Percentiles rank a stretch among this genome's conserved stretches.
Conservation (phyloP, 2,329 filamentous ascomycete genomes). For the Xylariomycetidae sp. region DNA sequence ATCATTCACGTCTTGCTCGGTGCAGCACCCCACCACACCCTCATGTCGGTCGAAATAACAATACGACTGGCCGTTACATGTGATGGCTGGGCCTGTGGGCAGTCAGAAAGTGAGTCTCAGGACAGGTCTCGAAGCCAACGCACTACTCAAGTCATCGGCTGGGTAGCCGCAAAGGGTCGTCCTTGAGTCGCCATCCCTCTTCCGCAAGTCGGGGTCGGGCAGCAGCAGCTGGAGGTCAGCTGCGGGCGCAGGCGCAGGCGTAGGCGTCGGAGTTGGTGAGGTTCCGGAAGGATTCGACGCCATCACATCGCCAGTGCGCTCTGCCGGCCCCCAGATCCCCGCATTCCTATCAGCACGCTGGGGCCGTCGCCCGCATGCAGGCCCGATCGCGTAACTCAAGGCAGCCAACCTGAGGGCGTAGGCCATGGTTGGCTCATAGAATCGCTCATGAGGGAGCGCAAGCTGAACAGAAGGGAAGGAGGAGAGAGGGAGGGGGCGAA, state of each 20-base stretch:
- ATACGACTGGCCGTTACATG: constrained; percentile 14
- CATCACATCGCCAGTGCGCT: constrained; percentile 11
- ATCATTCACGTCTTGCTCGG: constrained; percentile 10
- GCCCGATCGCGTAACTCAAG: constrained; percentile 21
- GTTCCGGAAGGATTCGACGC: constrained; percentile 16
- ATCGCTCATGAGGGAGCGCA: constrained; percentile 16
- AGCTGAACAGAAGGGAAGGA: constrained; percentile 7
- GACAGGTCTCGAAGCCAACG: too few species aligned
- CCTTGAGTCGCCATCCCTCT: constrained; percentile 14
- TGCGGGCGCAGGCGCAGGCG: constrained; percentile 23
- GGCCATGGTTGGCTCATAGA: constrained; percentile 21
- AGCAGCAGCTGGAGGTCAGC: too few species aligned
- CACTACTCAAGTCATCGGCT: constrained; percentile 17
- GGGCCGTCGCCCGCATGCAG: constrained; percentile 19
- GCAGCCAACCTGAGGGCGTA: constrained; percentile 23
- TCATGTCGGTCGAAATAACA: constrained; percentile 14
- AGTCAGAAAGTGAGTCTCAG: constrained; percentile 9
- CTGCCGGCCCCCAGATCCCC: constrained; percentile 23
- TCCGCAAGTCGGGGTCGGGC: constrained; percentile 18
- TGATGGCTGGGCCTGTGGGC: constrained; percentile 17
- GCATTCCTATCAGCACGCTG: constrained; percentile 9
- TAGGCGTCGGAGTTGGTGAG: constrained; percentile 25
- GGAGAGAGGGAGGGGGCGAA: constrained; percentile 10
- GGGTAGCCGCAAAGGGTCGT: constrained; percentile 21
- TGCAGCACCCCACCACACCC: constrained; percentile 23